Percentiles rank a stretch among this genome's conserved stretches.
Conservation (phyloP, 345 rosid species). For the Ceriops zippeliana region DNA sequence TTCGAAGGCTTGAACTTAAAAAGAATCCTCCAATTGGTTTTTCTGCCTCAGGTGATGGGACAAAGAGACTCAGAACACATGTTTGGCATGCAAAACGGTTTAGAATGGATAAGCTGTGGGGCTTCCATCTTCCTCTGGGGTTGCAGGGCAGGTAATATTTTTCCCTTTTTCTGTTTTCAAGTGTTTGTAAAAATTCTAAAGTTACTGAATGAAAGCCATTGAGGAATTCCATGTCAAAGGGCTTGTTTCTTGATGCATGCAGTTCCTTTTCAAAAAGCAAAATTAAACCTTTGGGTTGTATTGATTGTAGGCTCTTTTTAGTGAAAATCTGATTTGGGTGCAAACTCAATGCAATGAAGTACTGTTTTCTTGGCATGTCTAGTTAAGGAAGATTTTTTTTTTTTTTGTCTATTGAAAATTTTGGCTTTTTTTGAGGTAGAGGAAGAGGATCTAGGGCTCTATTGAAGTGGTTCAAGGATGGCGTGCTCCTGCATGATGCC, state of each 20-base stretch:
- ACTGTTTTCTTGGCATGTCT: too few species aligned
- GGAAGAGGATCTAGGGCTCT: slow-evolving; percentile 90
- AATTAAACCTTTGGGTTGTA: too few species aligned
- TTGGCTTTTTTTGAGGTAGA: slow-evolving; percentile 38
- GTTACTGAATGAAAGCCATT: not conserved
- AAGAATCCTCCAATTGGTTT: slow-evolving; percentile 60
- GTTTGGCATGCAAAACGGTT: slow-evolving; percentile 94
- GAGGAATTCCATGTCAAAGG: too few species aligned
- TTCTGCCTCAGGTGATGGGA: slow-evolving; percentile 67
- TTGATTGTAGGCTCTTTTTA: too few species aligned
- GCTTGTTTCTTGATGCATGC: too few species aligned
- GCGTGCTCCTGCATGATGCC: slow-evolving; percentile 76
- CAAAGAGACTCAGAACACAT: slow-evolving; percentile 86
- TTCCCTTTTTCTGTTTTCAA: not conserved
- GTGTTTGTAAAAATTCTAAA: not conserved
- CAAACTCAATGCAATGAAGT: too few species aligned
- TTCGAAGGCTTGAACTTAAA: slow-evolving; percentile 59
- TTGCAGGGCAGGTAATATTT: slow-evolving; percentile 68
- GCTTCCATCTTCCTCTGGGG: slow-evolving; percentile 82
- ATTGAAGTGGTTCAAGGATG: slow-evolving; percentile 59
- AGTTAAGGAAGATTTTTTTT: too few species aligned
- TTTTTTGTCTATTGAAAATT: not conserved
- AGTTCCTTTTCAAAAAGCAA: too few species aligned
- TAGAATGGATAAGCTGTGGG: slow-evolving; percentile 77
- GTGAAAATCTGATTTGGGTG: too few species aligned